These are phyloP conservation scores for Chlorella vulgaris DNA, from an alignment of 139 green algal species.

Conservation along the genomic window DNA sequence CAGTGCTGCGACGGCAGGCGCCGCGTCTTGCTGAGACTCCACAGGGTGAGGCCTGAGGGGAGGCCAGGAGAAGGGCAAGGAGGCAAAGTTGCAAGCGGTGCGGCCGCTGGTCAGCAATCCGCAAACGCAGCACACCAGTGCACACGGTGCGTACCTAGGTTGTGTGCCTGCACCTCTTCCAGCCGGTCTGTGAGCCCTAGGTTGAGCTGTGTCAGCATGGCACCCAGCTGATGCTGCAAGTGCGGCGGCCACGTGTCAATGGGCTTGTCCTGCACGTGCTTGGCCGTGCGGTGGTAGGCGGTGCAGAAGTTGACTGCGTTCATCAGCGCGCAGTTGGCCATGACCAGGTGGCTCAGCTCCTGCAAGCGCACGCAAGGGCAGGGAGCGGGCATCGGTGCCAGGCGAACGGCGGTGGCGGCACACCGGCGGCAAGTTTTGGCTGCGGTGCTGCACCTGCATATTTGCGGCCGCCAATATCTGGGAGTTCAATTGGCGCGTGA, in stretches of 20 bases:
- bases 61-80: background rate
- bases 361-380: background rate
- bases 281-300: conserved; percentile 30
- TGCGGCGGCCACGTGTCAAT: background rate
- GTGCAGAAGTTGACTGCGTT: conserved; percentile 30
- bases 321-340: conserved; percentile 4
- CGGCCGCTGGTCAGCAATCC: background rate
- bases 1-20: background rate
- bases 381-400: background rate
- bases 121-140: no score
- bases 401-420: no score
- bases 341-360: conserved; percentile 8
- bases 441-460: background rate
- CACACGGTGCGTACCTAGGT: conserved; percentile 29
- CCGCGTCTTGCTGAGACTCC: conserved; percentile 25
- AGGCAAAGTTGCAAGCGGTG: background rate
- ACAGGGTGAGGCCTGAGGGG: conserved; percentile 26
- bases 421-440: no score
- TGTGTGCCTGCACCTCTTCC: conserved; percentile 25
- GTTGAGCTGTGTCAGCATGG: conserved; percentile 11
- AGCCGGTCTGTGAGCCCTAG: background rate
- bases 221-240: conserved; percentile 25
- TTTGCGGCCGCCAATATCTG: background rate
- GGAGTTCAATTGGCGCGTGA: background rate
- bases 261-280: conserved; percentile 1